Evolutionary conservation across 2,329 filamentous ascomycete species (phyloP), one percentile per base, ranked within the genome.

Genomic region (Aspergillus fumigatus): DNA sequence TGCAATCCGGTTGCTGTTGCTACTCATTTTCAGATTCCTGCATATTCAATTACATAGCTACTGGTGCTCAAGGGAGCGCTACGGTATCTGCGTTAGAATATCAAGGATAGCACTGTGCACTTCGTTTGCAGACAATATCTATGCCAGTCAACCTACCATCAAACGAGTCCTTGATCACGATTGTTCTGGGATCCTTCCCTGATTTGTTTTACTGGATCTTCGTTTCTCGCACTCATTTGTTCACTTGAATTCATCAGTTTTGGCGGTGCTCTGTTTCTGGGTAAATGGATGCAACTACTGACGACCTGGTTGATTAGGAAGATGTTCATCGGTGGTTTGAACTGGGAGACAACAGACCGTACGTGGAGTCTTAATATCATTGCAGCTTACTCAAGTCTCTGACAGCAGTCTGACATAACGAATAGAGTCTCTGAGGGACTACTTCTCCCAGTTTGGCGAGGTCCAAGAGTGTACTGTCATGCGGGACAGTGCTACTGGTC

Each of bases 271-370:
- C 47, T 27, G 51, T 25, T 50, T 48, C 40, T 51, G 50, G 38
- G 43, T 29, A 26, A 25, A 51, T 56, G 50, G 40, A 29, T 25
- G 23, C 29, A 9, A 60, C 68, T 63, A 65, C 73, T 77, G 66
- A 75, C 70, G 61, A 56, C 61, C 59, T 58, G 65, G 67, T 62
- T 71, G 57, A 59, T 69, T 78, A 99, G 94, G 70, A 99, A 99
- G 80, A 99, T 99, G 94, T 99, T 99, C 69, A 99, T 99, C 76
- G 94, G 94, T 68, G 94, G 94, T 43, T 79, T 99, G 54, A 99
- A 99, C 73, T 99, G 94, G 94, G 94, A 99, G 77, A 99, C 94
- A 17, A 97, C 94, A 55, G 93, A 97, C 79, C 87, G 93, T 97
- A 86, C 83, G 92, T 78, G 60, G 57, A 55, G 41, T 57, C 48